Conservation (phyloP, 192 early-diverging fungal genomes). For the Dissophora globulifera region DNA sequence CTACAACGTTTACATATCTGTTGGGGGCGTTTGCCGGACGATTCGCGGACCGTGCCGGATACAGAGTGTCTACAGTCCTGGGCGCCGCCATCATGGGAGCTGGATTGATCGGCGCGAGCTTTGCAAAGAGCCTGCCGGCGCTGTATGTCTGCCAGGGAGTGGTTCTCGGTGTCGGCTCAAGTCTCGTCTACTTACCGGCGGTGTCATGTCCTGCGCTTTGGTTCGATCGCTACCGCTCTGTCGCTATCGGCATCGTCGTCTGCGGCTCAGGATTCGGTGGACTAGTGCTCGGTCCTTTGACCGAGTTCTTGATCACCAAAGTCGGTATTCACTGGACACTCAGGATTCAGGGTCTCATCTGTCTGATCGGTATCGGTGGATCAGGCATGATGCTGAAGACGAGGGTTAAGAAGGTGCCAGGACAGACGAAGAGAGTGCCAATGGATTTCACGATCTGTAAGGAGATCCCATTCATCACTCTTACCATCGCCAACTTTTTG, state of each 20-base stretch:
- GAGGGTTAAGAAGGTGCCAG: conserved; percentile 38
- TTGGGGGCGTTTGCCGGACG: conserved; percentile 42
- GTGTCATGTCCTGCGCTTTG: conserved; percentile 51
- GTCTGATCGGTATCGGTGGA: conserved; percentile 46
- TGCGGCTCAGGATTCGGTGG: conserved; percentile 55
- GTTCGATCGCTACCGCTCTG: conserved; percentile 48
- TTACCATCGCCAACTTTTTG: conserved; percentile 45
- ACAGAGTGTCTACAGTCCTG: conserved; percentile 24
- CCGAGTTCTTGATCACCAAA: conserved; percentile 25
- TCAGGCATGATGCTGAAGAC: conserved; percentile 50
- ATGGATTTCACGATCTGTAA: conserved; percentile 48
- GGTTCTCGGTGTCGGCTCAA: conserved; percentile 52
- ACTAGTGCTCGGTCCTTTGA: conserved; percentile 22
- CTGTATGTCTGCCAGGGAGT: conserved; percentile 52
- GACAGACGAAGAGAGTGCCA: conserved; percentile 27
- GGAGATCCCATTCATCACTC: conserved; percentile 26
- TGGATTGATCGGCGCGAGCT: conserved; percentile 49
- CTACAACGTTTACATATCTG: conserved; percentile 47
- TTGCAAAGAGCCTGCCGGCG: conserved; percentile 18
- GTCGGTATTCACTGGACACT: conserved; percentile 41
- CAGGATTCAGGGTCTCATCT: conserved; percentile 33
- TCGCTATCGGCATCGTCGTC: conserved; percentile 51
- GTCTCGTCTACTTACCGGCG: conserved; percentile 54
- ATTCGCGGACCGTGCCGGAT: conserved; percentile 39
- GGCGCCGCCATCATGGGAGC: conserved; percentile 45